These are phyloP conservation scores for Ceriops tagal DNA, from an alignment of 345 rosid genomes.

Conservation along the genomic window DNA sequence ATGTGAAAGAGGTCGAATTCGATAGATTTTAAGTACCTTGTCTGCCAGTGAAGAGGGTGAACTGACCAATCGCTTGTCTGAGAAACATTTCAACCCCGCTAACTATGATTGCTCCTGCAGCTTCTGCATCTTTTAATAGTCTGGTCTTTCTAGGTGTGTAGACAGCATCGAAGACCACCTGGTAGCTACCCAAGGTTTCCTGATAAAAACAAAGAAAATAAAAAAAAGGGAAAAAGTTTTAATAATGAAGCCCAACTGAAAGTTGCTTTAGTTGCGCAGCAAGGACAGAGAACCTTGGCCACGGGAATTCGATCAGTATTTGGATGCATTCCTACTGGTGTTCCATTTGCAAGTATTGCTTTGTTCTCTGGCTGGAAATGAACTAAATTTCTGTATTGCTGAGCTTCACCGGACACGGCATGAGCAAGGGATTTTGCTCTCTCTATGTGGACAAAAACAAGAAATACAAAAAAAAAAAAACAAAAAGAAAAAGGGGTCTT, in stretches of 20 bases:
- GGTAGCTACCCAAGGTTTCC: slow-evolving; percentile 41
- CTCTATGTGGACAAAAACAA: slow-evolving; percentile 27
- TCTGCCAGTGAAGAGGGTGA: slow-evolving; percentile 48
- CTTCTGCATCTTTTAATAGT: slow-evolving; percentile 48
- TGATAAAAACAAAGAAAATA: not conserved
- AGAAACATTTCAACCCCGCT: slow-evolving; percentile 68
- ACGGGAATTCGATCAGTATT: slow-evolving; percentile 46
- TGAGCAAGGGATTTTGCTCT: slow-evolving; percentile 54
- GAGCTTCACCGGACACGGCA: slow-evolving; percentile 50
- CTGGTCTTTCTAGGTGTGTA: slow-evolving; percentile 58
- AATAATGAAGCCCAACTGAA: not conserved
- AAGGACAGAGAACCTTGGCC: slow-evolving; percentile 37
- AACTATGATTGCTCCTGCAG: slow-evolving; percentile 52
- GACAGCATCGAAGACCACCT: slow-evolving; percentile 54
- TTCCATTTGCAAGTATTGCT: slow-evolving; percentile 61
- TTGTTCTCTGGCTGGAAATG: slow-evolving; percentile 48
- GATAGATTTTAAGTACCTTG: slow-evolving; percentile 27
- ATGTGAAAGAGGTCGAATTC: not conserved
- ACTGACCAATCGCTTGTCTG: slow-evolving; percentile 57
- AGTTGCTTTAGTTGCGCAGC: not conserved
- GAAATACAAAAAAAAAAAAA: not conserved
- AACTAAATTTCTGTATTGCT: slow-evolving; percentile 26
- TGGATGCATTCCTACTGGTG: slow-evolving; percentile 64
- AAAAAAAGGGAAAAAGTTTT: not conserved
- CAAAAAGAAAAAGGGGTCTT: not conserved